Evolutionary conservation across 1,139 yeast genomes (phyloP), one percentile per base, ranked within the genome.

Genomic region (Blastobotrys indianensis): DNA sequence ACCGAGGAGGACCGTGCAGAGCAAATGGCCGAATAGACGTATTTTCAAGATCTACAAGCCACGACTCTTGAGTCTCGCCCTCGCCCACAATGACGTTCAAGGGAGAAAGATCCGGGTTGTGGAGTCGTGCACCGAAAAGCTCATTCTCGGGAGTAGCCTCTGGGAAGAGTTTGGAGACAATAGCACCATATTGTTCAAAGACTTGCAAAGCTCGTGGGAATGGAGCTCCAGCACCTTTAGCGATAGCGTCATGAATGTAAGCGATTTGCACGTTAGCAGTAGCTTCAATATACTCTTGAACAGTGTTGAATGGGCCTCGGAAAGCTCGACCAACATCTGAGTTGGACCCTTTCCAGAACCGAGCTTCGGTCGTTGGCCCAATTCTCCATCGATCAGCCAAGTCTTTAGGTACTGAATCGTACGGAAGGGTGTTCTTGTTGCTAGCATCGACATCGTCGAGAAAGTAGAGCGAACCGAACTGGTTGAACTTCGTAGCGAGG

Each of bases 51-150:
- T 92, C 97, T 45, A 87, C 52, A 88, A 79, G 57, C 70, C 74
- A 8, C 74, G 72, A 52, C 62, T 53, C 29, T 48, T 58, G 28
- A 48, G 52, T 16, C 17, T 41, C 45, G 17, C 58, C 64, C 13
- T 69, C 72, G 15, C 70, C 66, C 42, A 75, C 65, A 37, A 90
- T 71, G 15, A 86, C 85, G 62, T 92, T 92, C 75, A 88, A 73
- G 29, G 98, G 97, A 63, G 87, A 94, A 57, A 92, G 70, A 62
- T 92, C 97, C 5, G 96, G 94, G 52, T 80, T 75, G 54, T 69
- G 78, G 46, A 92, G 68, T 58, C 92, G 77, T 50, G 96, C 94
- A 49, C 80, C 75, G 60, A 85, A 75, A 44, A 88, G 68, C 47
- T 79, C 59, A 5, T 54, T 47, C 12, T 50, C 52, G 11, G 54